Evolutionary conservation across 495 filamentous ascomycete genomes (phyloP), one percentile per base, ranked within the genome.

Genomic region (Haplographium delicatum): DNA sequence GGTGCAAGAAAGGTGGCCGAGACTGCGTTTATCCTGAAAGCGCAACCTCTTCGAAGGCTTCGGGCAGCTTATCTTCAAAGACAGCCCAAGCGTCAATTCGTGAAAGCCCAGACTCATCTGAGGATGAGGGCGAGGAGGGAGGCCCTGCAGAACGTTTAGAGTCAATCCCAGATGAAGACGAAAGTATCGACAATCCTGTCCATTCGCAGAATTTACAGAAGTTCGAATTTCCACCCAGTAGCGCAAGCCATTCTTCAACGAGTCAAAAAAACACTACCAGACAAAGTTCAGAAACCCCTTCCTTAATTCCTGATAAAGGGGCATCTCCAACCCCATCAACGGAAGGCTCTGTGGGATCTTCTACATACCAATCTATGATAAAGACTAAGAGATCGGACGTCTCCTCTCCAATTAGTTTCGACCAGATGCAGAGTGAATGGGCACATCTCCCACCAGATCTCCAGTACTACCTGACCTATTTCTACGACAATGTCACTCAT

Each of bases 1-100:
- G 88, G 57, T 95, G 89, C 64, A 79, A 80, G 47, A 96, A 95
- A 66, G 89, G 89, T 27, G 85, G 78, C 52, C 75, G 90, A 63
- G 87, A 90, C 27, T 96, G 90, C 60, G 71, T 81, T 44, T 96
- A 91, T 65, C 88, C 89, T 8, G 85, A 86, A 30, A 75, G 81
- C 16, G 62, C 78, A n/a, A 68, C 76, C 22, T 15, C 47, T 1
- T 50, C 73, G 23, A 75, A 80, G 63, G 56, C 65, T 3, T 66
- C 71, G 18, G 60, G 68, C 35, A 71, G 69, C 56, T 64, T 68
- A 35, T 65, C 62, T 42, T 54, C 72, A 54, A 68, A 76, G 68
- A 58, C 73, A 33, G 50, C 73, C 59, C 26, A 47, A 5, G 11
- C 15, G 25, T 15, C 40, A 28, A 49, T 13, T 46, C 74, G 57